Conservation (phyloP, 1,284 basidiomycete species). For the Malassezia obtusa region DNA sequence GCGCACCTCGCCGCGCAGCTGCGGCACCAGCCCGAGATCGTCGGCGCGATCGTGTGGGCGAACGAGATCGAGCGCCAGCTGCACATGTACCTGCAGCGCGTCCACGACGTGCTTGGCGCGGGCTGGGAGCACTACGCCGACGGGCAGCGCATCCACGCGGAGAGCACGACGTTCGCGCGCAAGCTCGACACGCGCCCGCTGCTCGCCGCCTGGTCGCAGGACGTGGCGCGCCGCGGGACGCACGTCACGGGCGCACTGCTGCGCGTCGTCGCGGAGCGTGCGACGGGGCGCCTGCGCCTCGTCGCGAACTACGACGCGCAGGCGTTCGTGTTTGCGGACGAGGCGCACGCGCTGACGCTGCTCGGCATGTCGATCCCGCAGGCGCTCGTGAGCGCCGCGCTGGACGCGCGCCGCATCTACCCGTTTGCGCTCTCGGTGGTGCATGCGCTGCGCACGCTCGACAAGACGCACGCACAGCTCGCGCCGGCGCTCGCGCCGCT, state of each 20-base stretch:
- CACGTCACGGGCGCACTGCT: constrained; percentile 90
- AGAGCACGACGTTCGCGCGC: constrained; percentile 80
- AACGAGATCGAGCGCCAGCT: constrained; percentile 95
- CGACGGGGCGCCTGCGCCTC: constrained; percentile 59
- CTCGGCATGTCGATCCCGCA: constrained; percentile 89
- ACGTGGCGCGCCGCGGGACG: constrained; percentile 79
- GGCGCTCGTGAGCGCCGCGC: constrained; percentile 87
- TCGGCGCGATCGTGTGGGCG: constrained; percentile 96
- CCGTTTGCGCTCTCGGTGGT: constrained; percentile 87
- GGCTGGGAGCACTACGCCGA: constrained; percentile 99
- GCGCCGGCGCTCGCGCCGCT: constrained; percentile 75
- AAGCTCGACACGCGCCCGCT: constrained; percentile 90
- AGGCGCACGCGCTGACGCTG: constrained; percentile 90
- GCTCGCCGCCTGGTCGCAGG: constrained; percentile 90
- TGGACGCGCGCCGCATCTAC: constrained; percentile 94
- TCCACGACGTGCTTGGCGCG: constrained; percentile 94
- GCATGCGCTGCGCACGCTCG: constrained; percentile 94
- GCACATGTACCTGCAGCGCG: constrained; percentile 95
- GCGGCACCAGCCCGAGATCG: constrained; percentile 91
- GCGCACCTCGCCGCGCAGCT: constrained; percentile 97
- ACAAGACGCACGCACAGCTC: constrained; percentile 81
- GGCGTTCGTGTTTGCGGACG: constrained; percentile 95
- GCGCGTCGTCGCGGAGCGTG: constrained; percentile 64
- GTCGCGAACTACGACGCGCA: constrained; percentile 95
- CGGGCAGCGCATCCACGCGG: constrained; percentile 87